Percentiles rank a stretch among this genome's conserved stretches.
Evolutionary conservation across 2,329 filamentous ascomycete genomes (phyloP).

Genomic region (Cladosporium phlei): DNA sequence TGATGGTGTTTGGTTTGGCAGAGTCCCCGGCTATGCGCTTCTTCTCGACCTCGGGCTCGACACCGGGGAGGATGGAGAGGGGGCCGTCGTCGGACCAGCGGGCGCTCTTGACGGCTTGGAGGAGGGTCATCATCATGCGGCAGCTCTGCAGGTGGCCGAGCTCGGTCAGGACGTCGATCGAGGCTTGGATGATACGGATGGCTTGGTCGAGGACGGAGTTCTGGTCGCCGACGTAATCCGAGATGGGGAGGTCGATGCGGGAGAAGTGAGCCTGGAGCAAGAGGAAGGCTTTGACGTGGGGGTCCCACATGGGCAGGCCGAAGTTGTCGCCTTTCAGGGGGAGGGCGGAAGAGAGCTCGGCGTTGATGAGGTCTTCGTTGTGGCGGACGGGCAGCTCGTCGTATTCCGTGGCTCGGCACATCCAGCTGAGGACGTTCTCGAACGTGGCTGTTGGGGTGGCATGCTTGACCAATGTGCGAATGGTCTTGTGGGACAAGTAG

Average conservation of each 20-base stretch:
- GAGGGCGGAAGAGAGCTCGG: constrained; percentile 76
- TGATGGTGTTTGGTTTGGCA: constrained; percentile 32
- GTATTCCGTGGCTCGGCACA: constrained; percentile 90
- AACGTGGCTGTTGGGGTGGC: constrained; percentile 73
- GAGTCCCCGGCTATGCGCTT: constrained; percentile 36
- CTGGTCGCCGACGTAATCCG: constrained; percentile 95
- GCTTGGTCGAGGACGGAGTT: constrained; percentile 84
- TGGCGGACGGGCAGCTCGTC: constrained; percentile 96
- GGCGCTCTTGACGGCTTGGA: constrained; percentile 89
- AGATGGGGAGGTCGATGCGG: constrained; percentile 84
- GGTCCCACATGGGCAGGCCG: constrained; percentile 92
- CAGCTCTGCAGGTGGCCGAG: constrained; percentile 75
- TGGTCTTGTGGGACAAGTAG: constrained; percentile 89
- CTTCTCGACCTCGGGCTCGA: constrained; percentile 47
- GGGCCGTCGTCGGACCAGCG: constrained; percentile 83
- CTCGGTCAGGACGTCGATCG: constrained; percentile 89
- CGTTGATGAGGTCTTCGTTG: constrained; percentile 97
- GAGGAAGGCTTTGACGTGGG: constrained; percentile 92
- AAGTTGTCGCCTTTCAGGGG: constrained; percentile 61
- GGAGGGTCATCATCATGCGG: constrained; percentile 73
- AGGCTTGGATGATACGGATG: constrained; percentile 93
- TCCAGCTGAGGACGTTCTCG: constrained; percentile 80
- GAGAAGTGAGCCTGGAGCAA: constrained; percentile 94
- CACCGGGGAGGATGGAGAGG: constrained; percentile 71
- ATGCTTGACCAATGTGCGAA: constrained; percentile 74